Conservation (phyloP, 1,284 basidiomycete genomes). For the Ceratobasidium theobromae region DNA sequence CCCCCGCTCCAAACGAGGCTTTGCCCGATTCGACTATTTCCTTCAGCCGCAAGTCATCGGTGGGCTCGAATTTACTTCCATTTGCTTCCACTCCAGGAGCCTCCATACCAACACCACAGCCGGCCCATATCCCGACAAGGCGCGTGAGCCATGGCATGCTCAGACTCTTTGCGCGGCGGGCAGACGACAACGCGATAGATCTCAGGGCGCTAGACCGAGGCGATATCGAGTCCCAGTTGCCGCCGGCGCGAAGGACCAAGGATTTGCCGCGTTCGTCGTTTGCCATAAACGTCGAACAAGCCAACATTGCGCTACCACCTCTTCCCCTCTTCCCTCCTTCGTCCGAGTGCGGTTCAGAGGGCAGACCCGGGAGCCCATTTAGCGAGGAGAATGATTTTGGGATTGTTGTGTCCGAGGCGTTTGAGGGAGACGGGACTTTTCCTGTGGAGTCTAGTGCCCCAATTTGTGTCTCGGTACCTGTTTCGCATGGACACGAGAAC, state of each 20-base stretch:
- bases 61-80: background rate
- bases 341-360: background rate
- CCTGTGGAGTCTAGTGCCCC: background rate
- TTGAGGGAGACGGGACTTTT: slow-evolving; percentile 2
- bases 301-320: background rate
- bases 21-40: background rate
- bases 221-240: background rate
- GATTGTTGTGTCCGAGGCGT: slow-evolving; percentile 23
- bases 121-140: background rate
- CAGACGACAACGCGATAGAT: background rate
- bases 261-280: slow-evolving; percentile 10
- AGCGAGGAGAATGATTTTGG: slow-evolving; percentile 30
- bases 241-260: slow-evolving; percentile 14
- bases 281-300: background rate
- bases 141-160: background rate
- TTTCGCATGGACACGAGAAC: no score
- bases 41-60: slow-evolving; percentile 4
- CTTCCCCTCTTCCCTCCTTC: background rate
- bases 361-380: slow-evolving; percentile 21
- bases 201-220: background rate
- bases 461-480: background rate
- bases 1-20: background rate
- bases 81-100: background rate
- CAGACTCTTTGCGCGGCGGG: background rate
- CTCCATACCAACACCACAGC: background rate